phyloP scores from a whole-genome alignment of 2,329 filamentous ascomycete genomes.

The Aspergillus unguis region DNA sequence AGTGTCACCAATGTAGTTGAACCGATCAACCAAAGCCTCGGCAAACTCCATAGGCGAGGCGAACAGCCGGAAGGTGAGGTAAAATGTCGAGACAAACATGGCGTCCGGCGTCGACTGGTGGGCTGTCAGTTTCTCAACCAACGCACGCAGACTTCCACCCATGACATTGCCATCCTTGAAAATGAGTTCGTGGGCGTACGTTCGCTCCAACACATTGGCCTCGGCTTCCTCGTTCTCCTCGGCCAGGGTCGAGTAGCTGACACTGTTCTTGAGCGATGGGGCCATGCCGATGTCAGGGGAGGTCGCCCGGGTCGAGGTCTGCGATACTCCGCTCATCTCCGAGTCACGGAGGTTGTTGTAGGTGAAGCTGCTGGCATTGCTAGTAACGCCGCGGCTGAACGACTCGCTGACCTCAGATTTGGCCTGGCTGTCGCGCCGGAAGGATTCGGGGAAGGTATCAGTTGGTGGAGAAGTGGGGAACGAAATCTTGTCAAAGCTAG shows the following conservation, averaged over 20 bases:
- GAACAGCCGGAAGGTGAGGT: constrained; percentile 92
- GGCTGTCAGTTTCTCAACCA: constrained; percentile 91
- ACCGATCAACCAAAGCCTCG: constrained; percentile 80
- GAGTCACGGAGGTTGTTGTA: constrained; percentile 74
- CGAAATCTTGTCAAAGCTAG: constrained; percentile 26
- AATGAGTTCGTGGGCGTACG: constrained; percentile 84
- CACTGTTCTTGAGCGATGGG: constrained; percentile 67
- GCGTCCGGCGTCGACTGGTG: constrained; percentile 90
- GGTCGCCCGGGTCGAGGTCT: constrained; percentile 80
- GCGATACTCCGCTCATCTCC: constrained; percentile 73
- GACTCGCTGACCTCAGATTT: constrained; percentile 32
- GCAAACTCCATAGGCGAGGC: constrained; percentile 77
- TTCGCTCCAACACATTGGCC: constrained; percentile 81
- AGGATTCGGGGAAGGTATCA: constrained; percentile 21
- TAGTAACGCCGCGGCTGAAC: constrained; percentile 67
- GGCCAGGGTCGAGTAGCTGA: constrained; percentile 61
- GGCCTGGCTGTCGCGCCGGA: constrained; percentile 36
- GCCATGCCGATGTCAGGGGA: constrained; percentile 68
- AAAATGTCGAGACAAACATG: constrained; percentile 90
- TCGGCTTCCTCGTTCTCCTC: constrained; percentile 80
- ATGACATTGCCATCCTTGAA: constrained; percentile 96
- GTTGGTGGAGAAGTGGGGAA: constrained; percentile 27
- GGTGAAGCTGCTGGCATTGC: constrained; percentile 73
- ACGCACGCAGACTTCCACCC: constrained; percentile 80
- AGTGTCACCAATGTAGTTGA: constrained; percentile 83